phyloP scores from a whole-genome alignment of 2,329 filamentous ascomycete genomes.

The Bretziella fagacearum region DNA sequence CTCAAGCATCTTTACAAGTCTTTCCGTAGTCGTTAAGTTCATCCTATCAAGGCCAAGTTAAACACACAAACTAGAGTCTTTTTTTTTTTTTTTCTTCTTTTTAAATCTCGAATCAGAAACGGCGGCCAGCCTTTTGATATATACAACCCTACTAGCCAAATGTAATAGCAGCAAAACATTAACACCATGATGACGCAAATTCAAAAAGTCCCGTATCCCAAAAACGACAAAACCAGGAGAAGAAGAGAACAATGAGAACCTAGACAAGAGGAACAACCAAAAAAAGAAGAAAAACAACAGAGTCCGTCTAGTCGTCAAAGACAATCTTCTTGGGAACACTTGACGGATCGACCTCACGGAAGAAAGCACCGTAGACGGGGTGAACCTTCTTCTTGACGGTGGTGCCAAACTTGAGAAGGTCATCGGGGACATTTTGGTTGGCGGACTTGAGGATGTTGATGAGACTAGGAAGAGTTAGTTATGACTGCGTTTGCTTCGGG shows the following conservation, averaged over 20 bases:
- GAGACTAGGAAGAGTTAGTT: constrained; percentile 34
- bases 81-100: constrained; percentile 10
- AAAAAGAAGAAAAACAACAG: neutral
- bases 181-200: constrained; percentile 5
- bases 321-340: constrained; percentile 83
- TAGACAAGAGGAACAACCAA: neutral
- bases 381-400: constrained; percentile 99
- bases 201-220: neutral
- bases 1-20: constrained; percentile 1
- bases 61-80: too few relatives aligned
- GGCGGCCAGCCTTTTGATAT: neutral
- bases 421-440: constrained; percentile 77
- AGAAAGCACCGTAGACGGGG: constrained; percentile 87
- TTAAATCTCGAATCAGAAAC: constrained; percentile 1
- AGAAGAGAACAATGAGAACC: neutral
- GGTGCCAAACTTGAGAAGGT: constrained; percentile 85
- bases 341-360: constrained; percentile 71
- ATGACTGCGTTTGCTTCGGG: constrained; percentile 11
- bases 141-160: constrained; percentile 1
- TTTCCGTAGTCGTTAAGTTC: neutral
- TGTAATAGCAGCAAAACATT: neutral
- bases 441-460: constrained; percentile 93
- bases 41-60: neutral
- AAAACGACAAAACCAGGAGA: constrained; percentile 5
- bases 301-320: constrained; percentile 36